Conservation (phyloP, 2,329 filamentous ascomycete genomes). For the Claviceps citrina region DNA sequence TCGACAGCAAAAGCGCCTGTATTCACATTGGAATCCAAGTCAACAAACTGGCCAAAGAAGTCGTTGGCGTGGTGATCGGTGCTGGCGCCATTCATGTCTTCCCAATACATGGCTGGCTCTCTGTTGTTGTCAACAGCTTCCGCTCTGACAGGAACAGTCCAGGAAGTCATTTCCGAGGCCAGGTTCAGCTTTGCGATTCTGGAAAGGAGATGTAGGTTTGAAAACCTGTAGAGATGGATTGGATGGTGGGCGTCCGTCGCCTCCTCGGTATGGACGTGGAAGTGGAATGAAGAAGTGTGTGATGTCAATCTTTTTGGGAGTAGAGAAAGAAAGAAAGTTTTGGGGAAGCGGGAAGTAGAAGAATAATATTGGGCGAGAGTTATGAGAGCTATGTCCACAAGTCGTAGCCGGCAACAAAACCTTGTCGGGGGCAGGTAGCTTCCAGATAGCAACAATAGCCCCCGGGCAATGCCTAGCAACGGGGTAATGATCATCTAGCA, state of each 20-base stretch:
- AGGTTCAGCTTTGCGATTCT: no score
- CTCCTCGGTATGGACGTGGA: not conserved
- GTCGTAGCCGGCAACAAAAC: slow-evolving; percentile 2
- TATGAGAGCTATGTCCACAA: slow-evolving; percentile 2
- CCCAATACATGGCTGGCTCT: slow-evolving; percentile 22
- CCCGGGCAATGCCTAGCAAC: slow-evolving; percentile 6
- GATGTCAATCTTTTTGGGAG: not conserved
- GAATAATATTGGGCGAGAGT: not conserved
- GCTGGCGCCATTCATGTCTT: slow-evolving; percentile 17
- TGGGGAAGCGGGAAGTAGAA: not conserved
- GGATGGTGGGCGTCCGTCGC: not conserved
- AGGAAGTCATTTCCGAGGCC: slow-evolving; percentile 18
- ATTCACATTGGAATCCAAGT: slow-evolving; percentile 19
- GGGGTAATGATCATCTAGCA: slow-evolving; percentile 7
- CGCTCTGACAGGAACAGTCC: slow-evolving; percentile 20
- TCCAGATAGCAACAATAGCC: slow-evolving; percentile 6
- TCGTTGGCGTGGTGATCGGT: slow-evolving; percentile 17
- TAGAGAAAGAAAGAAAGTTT: not conserved
- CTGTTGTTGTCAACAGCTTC: slow-evolving; percentile 20
- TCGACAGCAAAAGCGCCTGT: slow-evolving; percentile 10
- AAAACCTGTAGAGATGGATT: no score
- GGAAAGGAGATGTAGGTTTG: no score
- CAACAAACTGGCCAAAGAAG: slow-evolving; percentile 23
- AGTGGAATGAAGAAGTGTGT: not conserved
- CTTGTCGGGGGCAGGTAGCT: slow-evolving; percentile 4